Evolutionary conservation across 2,329 filamentous ascomycete species (phyloP).

Genomic region (Cordyceps farinosa): DNA sequence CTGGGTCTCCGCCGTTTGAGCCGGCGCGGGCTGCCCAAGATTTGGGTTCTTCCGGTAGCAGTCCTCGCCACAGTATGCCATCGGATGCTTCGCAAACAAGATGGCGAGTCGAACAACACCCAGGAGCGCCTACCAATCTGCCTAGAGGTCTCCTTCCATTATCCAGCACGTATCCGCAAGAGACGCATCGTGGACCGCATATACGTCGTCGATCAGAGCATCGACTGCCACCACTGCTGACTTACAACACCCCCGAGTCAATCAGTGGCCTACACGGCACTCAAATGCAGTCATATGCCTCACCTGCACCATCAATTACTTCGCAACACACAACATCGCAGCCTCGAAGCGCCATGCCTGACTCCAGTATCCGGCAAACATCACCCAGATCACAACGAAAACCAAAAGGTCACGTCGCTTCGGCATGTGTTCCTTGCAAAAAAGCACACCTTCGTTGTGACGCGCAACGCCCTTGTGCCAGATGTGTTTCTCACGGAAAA

Average conservation of each 20-base stretch:
- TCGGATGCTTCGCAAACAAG: slow-evolving; percentile 47
- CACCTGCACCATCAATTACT: slow-evolving; percentile 10
- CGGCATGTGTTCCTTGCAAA: slow-evolving; percentile 82
- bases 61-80: slow-evolving; percentile 41
- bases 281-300: background rate
- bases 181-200: slow-evolving; percentile 25
- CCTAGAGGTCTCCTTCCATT: slow-evolving; percentile 21
- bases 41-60: slow-evolving; percentile 23
- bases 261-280: slow-evolving; percentile 8
- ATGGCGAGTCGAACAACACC: slow-evolving; percentile 27
- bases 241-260: slow-evolving; percentile 24
- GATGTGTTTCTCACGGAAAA: slow-evolving; percentile 75
- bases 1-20: slow-evolving; percentile 62
- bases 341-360: background rate
- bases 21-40: slow-evolving; percentile 33
- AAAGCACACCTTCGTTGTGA: slow-evolving; percentile 70
- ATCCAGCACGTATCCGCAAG: slow-evolving; percentile 29
- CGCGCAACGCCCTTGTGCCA: slow-evolving; percentile 74
- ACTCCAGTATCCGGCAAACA: slow-evolving; percentile 27
- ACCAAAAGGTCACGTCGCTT: slow-evolving; percentile 78
- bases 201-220: slow-evolving; percentile 28
- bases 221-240: slow-evolving; percentile 23
- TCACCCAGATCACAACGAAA: slow-evolving; percentile 63
- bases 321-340: slow-evolving; percentile 2
- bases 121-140: slow-evolving; percentile 5